Evolutionary conservation across 345 rosid genomes (phyloP), one percentile per base, ranked within the genome.

Genomic region (Corymbia maculata): DNA sequence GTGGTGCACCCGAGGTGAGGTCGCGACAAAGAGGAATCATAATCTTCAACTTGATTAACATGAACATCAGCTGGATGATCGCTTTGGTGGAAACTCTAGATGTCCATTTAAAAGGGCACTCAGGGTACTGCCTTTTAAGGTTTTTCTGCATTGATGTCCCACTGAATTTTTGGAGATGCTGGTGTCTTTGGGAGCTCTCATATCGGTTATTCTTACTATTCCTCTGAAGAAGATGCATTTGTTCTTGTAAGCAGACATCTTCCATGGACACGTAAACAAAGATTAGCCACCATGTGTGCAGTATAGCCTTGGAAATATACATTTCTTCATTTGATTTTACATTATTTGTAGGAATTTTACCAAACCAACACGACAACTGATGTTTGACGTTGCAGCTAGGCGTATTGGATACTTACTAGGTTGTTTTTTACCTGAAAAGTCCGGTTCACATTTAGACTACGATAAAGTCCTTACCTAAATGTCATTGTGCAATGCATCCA

Each of bases 201-300:
- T 13, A n/a, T 64, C 19, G 13, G 75, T 36, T 64, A n/a, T 13
- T 64, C 75, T 32, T 64, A 64, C 9, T 64, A n/a, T 64, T 64
- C 36, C 75, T 64, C 64, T 86, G 30, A 93, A 90, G 17, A 92
- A 61, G 64, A 92, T 86, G 30, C 92, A 93, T 85, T 88, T 85
- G 36, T 88, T 88, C 59, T 86, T 17, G 36, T 64, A 3, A 64
- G 42, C 70, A 88, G 84, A 93, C 89, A 88, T 94, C 93, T 9
- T 92, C 85, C 52, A 92, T 68, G 7, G 91, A n/a, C 30, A n/a
- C 75, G n/a, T 64, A n/a, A 64, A 14, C 42, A 64, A 14, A 64
- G 36, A n/a, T 64, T 14, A n/a, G 75, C 8, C 61, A 55, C 61
- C 32, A 64, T 64, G 42, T 64, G 75, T n/a, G 36, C 75, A n/a